A percentile compares a stretch with the other conserved stretches of the same genome.
Evolutionary conservation across 805 yeast genomes (phyloP).

Genomic region (Starmera pachycereana): DNA sequence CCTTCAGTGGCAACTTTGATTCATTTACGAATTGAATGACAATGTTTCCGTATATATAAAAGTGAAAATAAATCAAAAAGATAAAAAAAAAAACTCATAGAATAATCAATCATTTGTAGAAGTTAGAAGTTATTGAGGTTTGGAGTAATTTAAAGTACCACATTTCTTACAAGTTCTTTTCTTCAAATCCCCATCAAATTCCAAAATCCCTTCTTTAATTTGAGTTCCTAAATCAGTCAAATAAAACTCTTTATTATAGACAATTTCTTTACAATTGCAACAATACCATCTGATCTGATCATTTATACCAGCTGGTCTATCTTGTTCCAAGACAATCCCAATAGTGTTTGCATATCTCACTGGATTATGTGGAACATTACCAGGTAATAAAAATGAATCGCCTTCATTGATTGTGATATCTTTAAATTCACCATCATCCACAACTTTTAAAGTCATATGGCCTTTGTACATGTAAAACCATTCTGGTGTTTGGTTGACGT

Average conservation of each 20-base stretch:
- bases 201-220: conserved; percentile 70
- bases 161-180: conserved; percentile 69
- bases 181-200: conserved; percentile 51
- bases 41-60: no score
- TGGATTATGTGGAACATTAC: conserved; percentile 82
- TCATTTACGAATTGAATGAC: background rate
- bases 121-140: conserved; percentile 29
- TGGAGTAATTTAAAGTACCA: conserved; percentile 63
- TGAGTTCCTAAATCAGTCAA: conserved; percentile 83
- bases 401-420: conserved; percentile 76
- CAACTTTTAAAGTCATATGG: conserved; percentile 72
- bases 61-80: no score
- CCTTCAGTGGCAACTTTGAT: conserved; percentile 35
- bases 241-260: conserved; percentile 61
- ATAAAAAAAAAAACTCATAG: no score
- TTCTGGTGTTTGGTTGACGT: conserved; percentile 89
- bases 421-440: conserved; percentile 64
- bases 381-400: conserved; percentile 80
- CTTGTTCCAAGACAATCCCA: conserved; percentile 89
- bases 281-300: conserved; percentile 90
- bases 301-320: conserved; percentile 59
- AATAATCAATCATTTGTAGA: no score
- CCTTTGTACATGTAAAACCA: conserved; percentile 88
- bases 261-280: conserved; percentile 48
- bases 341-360: conserved; percentile 78